These are phyloP conservation scores for Komagataella pastoris DNA, from an alignment of 805 yeast genomes.

Conservation along the genomic window DNA sequence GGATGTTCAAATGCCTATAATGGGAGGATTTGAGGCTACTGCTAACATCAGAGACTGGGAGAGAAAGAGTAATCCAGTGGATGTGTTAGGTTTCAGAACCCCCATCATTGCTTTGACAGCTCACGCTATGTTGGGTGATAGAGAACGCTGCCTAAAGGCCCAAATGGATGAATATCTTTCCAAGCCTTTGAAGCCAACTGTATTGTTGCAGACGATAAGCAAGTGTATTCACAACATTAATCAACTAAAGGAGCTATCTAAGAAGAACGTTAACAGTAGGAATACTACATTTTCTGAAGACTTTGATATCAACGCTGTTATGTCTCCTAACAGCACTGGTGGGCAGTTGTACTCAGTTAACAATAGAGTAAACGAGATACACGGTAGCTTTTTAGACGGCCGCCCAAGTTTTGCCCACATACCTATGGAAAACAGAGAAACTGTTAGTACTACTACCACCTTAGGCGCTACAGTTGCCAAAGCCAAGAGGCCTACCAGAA, in stretches of 20 bases:
- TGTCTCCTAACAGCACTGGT: background rate
- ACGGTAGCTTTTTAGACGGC: background rate
- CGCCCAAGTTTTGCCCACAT: background rate
- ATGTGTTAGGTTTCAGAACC: conserved; percentile 56
- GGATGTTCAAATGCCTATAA: conserved; percentile 94
- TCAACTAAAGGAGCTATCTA: conserved; percentile 45
- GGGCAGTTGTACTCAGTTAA: background rate
- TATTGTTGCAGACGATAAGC: conserved; percentile 72
- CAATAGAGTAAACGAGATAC: background rate
- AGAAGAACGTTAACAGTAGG: conserved; percentile 1
- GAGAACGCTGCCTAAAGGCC: conserved; percentile 75
- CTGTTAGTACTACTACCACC: background rate
- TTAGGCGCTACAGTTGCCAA: background rate
- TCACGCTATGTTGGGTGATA: conserved; percentile 88
- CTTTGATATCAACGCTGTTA: background rate
- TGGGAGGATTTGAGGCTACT: conserved; percentile 93
- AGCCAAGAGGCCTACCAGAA: background rate
- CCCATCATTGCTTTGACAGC: conserved; percentile 89
- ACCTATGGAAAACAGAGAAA: background rate
- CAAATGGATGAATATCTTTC: conserved; percentile 90
- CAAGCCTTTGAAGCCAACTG: conserved; percentile 75
- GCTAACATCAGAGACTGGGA: conserved; percentile 84
- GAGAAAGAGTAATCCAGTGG: conserved; percentile 59
- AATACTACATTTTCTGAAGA: background rate
- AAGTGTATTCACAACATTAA: conserved; percentile 66